A percentile compares a stretch with the other conserved stretches of the same genome.
Conservation (phyloP, 1,139 yeast species). For the Kodamaea ohmeri region DNA sequence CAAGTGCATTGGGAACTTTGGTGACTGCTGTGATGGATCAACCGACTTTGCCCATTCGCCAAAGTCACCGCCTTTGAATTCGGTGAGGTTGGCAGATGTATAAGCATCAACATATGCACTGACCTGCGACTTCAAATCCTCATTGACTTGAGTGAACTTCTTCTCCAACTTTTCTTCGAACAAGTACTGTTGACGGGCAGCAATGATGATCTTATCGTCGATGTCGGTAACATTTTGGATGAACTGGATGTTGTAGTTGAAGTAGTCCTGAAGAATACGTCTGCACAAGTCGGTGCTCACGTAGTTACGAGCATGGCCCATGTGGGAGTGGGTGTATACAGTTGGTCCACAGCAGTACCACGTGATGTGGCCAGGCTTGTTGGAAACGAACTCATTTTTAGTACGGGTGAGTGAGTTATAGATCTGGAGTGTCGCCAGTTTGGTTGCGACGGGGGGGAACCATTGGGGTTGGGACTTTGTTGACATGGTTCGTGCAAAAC, state of each 20-base stretch:
- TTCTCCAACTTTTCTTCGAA: slow-evolving; percentile 56
- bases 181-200: slow-evolving; percentile 86
- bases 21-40: slow-evolving; percentile 55
- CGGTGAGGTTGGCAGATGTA: slow-evolving; percentile 56
- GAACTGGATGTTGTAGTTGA: slow-evolving; percentile 81
- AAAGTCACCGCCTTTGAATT: slow-evolving; percentile 41
- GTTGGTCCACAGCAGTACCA: slow-evolving; percentile 99
- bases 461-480: slow-evolving; percentile 22
- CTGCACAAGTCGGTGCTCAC: slow-evolving; percentile 92
- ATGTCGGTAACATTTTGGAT: slow-evolving; percentile 97
- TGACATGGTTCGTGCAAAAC: slow-evolving; percentile 4
- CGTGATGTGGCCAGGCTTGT: slow-evolving; percentile 58
- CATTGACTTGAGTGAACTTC: slow-evolving; percentile 29
- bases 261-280: slow-evolving; percentile 81
- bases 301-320: slow-evolving; percentile 99
- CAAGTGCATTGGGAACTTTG: slow-evolving; percentile 83
- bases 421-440: slow-evolving; percentile 25
- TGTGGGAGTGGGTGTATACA: slow-evolving; percentile 93
- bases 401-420: slow-evolving; percentile 83
- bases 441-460: slow-evolving; percentile 15
- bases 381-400: slow-evolving; percentile 74
- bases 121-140: slow-evolving; percentile 39
- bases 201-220: slow-evolving; percentile 91
- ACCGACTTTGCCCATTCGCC: slow-evolving; percentile 49
- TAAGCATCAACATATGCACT: slow-evolving; percentile 48